phyloP scores from a whole-genome alignment of 2,329 filamentous ascomycete genomes.

The Claviceps humidiphila region DNA sequence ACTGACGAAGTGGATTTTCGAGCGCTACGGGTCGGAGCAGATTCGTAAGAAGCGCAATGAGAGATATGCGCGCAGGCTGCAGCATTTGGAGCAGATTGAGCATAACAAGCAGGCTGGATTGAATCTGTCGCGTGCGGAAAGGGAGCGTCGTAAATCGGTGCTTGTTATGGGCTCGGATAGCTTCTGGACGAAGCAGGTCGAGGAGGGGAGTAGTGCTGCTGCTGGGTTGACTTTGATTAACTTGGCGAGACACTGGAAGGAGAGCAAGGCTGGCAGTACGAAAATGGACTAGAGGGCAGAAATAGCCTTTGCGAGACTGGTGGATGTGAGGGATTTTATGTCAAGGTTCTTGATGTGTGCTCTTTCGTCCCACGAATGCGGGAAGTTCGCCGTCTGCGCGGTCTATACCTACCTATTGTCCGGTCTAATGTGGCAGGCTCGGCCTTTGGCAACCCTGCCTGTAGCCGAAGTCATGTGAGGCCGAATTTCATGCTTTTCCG shows the following conservation, averaged over 20 bases:
- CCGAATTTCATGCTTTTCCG: too few relatives aligned
- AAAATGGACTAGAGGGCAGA: not conserved
- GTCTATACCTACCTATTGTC: too few relatives aligned
- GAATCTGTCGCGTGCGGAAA: constrained; percentile 20
- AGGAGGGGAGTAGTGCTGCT: constrained; percentile 23
- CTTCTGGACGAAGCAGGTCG: constrained; percentile 30
- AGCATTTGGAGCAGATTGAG: constrained; percentile 28
- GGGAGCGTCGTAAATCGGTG: constrained; percentile 25
- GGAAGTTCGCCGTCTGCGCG: too few relatives aligned
- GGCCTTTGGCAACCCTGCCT: too few relatives aligned
- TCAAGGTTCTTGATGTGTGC: too few relatives aligned
- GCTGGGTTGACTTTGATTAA: constrained; percentile 22
- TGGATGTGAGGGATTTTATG: too few relatives aligned
- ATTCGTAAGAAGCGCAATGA: constrained; percentile 26
- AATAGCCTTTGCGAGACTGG: too few relatives aligned
- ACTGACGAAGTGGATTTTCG: constrained; percentile 22
- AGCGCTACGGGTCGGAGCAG: constrained; percentile 25
- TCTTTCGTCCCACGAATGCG: too few relatives aligned
- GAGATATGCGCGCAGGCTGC: constrained; percentile 23
- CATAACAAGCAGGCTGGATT: constrained; percentile 21
- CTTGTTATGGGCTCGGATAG: constrained; percentile 18
- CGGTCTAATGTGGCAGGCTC: too few relatives aligned
- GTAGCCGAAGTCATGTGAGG: too few relatives aligned
- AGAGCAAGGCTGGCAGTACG: not conserved
- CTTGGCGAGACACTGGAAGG: constrained; percentile 13